A percentile compares a stretch with the other conserved stretches of the same genome.
Evolutionary conservation across 2,329 filamentous ascomycete genomes (phyloP).

Genomic region (Alternaria triticina): DNA sequence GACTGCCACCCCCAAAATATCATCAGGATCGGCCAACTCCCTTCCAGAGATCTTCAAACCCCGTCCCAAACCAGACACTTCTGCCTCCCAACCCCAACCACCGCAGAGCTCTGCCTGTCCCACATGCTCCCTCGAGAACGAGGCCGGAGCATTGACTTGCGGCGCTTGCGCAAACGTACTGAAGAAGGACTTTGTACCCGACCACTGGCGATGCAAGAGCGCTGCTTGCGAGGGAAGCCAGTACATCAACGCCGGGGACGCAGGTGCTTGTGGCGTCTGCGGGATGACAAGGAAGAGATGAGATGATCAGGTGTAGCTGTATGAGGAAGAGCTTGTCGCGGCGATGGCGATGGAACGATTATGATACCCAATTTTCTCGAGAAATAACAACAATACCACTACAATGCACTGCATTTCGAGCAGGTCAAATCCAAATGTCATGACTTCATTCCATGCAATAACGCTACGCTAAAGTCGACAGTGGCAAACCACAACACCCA

Average conservation of each 20-base stretch:
- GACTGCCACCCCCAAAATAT: neutral
- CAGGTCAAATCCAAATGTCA: neutral
- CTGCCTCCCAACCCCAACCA: neutral
- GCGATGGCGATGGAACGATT: neutral
- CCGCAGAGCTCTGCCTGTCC: conserved; percentile 52
- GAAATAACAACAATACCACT: neutral
- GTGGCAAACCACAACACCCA: neutral
- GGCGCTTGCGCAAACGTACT: conserved; percentile 74
- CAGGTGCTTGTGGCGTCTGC: conserved; percentile 73
- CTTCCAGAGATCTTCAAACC: neutral
- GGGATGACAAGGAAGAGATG: conserved; percentile 45
- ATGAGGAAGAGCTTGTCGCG: no score
- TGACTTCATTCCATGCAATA: conserved; percentile 12
- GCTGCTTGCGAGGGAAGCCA: conserved; percentile 60
- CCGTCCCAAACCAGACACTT: neutral
- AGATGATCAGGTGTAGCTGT: no score
- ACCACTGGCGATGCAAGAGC: conserved; percentile 70
- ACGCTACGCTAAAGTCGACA: neutral
- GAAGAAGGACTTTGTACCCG: conserved; percentile 58
- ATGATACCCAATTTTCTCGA: neutral
- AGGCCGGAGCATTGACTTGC: conserved; percentile 64
- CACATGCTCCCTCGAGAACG: conserved; percentile 73
- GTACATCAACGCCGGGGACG: conserved; percentile 75
- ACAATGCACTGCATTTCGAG: neutral
- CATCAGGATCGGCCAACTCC: neutral